phyloP scores from a whole-genome alignment of 306 rosid species.

The Vachellia pachyceras region DNA sequence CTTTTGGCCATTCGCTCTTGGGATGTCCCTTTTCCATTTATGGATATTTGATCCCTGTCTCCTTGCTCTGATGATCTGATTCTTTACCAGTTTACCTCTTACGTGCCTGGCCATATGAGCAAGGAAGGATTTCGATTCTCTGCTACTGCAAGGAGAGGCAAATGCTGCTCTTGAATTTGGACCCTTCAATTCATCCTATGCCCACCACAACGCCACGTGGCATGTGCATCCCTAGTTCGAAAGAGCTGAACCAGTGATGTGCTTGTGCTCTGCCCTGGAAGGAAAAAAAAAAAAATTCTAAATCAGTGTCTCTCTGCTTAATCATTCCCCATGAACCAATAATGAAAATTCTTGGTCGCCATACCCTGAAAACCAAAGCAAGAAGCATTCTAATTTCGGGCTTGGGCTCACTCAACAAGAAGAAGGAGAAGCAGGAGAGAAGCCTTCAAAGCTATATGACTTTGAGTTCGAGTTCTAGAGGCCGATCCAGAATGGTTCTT shows the following conservation, averaged over 20 bases:
- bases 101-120: not conserved
- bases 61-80: not conserved
- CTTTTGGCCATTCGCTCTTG: no score
- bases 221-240: not conserved
- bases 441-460: not conserved
- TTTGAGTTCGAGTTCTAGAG: slow-evolving; percentile 25
- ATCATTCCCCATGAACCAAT: not conserved
- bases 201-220: not conserved
- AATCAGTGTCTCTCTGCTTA: no score
- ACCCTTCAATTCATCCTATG: not conserved
- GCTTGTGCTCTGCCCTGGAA: not conserved
- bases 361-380: not conserved
- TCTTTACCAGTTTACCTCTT: not conserved
- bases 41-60: not conserved
- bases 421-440: not conserved
- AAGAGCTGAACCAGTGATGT: not conserved
- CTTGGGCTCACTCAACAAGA: not conserved
- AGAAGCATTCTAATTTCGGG: not conserved
- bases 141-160: not conserved
- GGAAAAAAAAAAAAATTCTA: no score
- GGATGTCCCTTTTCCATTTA: not conserved
- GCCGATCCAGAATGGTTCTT: slow-evolving; percentile 31
- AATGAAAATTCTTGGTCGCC: not conserved
- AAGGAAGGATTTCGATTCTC: not conserved
- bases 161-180: not conserved